Evolutionary conservation across 1,284 basidiomycete species (phyloP).

Genomic region (Singerocomus rubriflavus): DNA sequence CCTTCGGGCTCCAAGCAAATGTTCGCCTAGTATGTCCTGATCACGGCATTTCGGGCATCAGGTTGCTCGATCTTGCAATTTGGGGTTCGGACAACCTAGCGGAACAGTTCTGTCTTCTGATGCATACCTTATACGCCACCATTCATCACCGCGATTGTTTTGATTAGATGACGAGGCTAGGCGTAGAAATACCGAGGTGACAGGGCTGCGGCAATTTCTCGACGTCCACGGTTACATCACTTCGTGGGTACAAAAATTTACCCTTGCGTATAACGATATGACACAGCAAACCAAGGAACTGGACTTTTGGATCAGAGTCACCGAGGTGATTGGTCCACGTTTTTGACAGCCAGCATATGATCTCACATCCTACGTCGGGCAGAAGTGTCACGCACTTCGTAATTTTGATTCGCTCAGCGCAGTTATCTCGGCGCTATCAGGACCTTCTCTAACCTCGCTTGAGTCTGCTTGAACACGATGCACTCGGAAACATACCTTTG

Average conservation of each 20-base stretch:
- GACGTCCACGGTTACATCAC: conserved; percentile 59
- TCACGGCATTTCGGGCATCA: background rate
- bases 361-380: conserved; percentile 2
- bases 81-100: conserved; percentile 56
- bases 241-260: conserved; percentile 62
- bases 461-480: conserved; percentile 70
- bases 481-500: conserved; percentile 47
- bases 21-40: conserved; percentile 2
- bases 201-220: conserved; percentile 54
- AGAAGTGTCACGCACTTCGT: conserved; percentile 65
- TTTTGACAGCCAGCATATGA: conserved; percentile 18
- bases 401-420: conserved; percentile 70
- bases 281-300: conserved; percentile 56
- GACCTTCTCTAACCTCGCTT: conserved; percentile 53
- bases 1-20: conserved; percentile 9
- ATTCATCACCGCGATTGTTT: conserved; percentile 63
- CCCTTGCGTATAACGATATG: conserved; percentile 50
- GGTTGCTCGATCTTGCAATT: conserved; percentile 44
- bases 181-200: conserved; percentile 36
- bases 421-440: conserved; percentile 60
- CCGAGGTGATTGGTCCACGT: conserved; percentile 48
- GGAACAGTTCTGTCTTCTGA: conserved; percentile 60
- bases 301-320: conserved; percentile 73
- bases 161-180: conserved; percentile 45
- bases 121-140: conserved; percentile 55